Base-by-base conservation (phyloP, 192 early-diverging fungal species). In the Coemansia sp. region DNA sequence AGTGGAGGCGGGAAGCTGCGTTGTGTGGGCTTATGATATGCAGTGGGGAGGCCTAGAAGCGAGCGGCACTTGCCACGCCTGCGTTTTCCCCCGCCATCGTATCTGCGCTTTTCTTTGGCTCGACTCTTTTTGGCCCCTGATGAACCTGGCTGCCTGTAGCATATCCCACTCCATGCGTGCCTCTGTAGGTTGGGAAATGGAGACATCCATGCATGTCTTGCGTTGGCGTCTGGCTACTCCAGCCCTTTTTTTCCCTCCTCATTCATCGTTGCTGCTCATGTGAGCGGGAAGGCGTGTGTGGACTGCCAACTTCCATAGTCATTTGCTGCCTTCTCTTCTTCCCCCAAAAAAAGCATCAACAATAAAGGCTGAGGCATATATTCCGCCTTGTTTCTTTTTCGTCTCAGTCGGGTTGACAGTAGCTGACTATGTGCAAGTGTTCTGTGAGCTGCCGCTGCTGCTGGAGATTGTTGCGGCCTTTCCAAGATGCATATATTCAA, bases 401-500 rank as follows among this genome's bases (percentile, higher is more conserved):
- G 32, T 32, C 32, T 32, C 32, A 32, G 32, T 32, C 32, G 32
- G 32, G 32, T 32, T 32, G 32, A 32, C 32, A 32, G 32, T 12
- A 9, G 19, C 6, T 1, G 6, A 15, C 21, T 10, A 54, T 54
- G 52, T 23, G 26, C 49, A 50, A 32, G 4, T 41, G 57, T 19
- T 42, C 39, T 38, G 57, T 38, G 9, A 59, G 10, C 9, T 38
- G 26, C 26, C 26, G 40, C 52, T 7, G 63, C 49, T 6, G 38
- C 38, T 47, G 49, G 26, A 10, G 18, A 9, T 18, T 18, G 26
- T 59, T 59, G 65, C 57, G 62, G 62, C 62, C 62, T 23, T 49
- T 45, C 19, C 18, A 41, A 38, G 52, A 49, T 75, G 74, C 68
- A 70, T 70, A 70, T 70, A 70, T 76, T 76, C 67, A 59, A 42